Evolutionary conservation across 1,284 basidiomycete genomes (phyloP).

Genomic region (Phenoliferia sp.): DNA sequence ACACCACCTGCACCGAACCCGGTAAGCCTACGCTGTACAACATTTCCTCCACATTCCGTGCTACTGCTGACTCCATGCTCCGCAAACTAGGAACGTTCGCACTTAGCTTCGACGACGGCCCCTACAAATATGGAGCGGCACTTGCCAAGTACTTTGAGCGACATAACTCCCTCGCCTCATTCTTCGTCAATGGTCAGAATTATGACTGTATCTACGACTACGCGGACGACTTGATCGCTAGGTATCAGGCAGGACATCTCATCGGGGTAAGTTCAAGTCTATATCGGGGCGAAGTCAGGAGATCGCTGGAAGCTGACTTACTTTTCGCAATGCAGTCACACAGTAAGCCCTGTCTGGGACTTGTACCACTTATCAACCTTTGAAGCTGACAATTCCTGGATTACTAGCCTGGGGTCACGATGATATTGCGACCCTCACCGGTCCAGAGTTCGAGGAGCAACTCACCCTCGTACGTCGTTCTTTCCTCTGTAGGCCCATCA

Average conservation of each 20-base stretch:
- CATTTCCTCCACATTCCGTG: too few species aligned
- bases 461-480: slow-evolving; percentile 15
- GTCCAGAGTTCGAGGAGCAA: slow-evolving; percentile 32
- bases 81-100: slow-evolving; percentile 26
- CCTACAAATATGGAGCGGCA: slow-evolving; percentile 23
- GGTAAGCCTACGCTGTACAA: too few species aligned
- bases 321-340: neutral
- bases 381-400: slow-evolving; percentile 20
- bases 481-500: neutral
- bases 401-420: slow-evolving; percentile 34
- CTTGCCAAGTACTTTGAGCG: slow-evolving; percentile 25
- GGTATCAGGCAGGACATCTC: slow-evolving; percentile 37
- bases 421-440: slow-evolving; percentile 32
- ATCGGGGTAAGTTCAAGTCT: too few species aligned
- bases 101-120: slow-evolving; percentile 35
- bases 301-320: neutral
- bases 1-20: too few species aligned
- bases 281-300: too few species aligned
- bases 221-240: slow-evolving; percentile 22
- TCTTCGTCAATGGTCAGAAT: slow-evolving; percentile 24
- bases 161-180: slow-evolving; percentile 25
- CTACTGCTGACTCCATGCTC: too few species aligned
- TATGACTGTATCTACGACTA: slow-evolving; percentile 31
- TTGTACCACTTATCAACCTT: neutral
- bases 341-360: neutral